Percentiles rank a stretch among this genome's conserved stretches.
Conservation (phyloP, 2,329 filamentous ascomycete genomes). For the Aspergillus sp. region DNA sequence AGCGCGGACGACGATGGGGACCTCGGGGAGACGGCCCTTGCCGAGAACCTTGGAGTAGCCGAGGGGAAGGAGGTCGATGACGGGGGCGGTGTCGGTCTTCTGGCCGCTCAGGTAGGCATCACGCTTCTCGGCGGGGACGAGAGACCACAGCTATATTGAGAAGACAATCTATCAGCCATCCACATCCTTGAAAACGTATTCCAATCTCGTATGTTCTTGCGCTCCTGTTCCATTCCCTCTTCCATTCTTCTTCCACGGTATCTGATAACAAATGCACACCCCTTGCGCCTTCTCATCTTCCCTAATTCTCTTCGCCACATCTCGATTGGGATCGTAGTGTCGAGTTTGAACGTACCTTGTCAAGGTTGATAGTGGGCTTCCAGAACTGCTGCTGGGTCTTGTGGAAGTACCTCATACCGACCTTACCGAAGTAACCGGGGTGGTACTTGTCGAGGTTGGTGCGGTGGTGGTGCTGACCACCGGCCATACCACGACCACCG, state of each 20-base stretch:
- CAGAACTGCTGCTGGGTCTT: conserved; percentile 94
- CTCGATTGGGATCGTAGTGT: conserved; percentile 8
- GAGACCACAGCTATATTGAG: conserved; percentile 77
- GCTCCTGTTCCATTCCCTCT: not conserved
- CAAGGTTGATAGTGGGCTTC: conserved; percentile 98
- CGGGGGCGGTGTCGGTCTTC: conserved; percentile 90
- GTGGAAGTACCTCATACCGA: conserved; percentile 96
- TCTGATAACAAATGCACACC: not conserved
- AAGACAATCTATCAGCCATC: conserved; percentile 23
- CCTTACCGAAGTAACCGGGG: conserved; percentile 99
- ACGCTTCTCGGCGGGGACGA: conserved; percentile 89
- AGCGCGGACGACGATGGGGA: conserved; percentile 92
- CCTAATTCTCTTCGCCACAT: conserved; percentile 4
- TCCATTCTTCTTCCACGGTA: too few species aligned
- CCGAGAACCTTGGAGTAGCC: conserved; percentile 99
- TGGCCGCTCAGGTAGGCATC: conserved; percentile 81
- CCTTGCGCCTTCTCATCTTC: not conserved
- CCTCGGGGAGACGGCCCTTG: conserved; percentile 92
- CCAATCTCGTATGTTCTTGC: conserved; percentile 1
- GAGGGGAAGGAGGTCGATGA: conserved; percentile 94
- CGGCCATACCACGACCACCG: conserved; percentile 81
- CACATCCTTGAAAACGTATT: not conserved
- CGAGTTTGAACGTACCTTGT: conserved; percentile 71
- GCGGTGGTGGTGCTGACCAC: conserved; percentile 98
- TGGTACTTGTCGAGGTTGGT: conserved; percentile 94